phyloP scores from a whole-genome alignment of 352 stramenopile genomes.

The Phytophthora aleatoria region DNA sequence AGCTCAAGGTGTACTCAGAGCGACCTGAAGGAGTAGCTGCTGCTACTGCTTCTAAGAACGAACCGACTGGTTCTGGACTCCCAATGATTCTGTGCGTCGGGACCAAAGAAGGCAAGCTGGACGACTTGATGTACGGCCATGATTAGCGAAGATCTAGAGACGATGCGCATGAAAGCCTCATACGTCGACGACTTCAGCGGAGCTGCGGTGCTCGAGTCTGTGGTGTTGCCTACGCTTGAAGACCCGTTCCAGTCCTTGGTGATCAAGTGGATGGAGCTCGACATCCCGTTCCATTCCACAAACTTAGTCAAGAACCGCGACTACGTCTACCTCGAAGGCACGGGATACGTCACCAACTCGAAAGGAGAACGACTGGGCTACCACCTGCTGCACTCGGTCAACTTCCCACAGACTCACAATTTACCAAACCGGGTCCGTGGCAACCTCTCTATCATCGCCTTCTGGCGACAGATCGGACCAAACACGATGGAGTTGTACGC shows the following conservation, averaged over 20 bases:
- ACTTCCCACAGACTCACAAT: conserved; percentile 44
- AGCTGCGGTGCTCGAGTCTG: conserved; percentile 26
- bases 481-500: conserved; percentile 48
- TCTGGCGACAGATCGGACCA: conserved; percentile 38
- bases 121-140: conserved; percentile 40
- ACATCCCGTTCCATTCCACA: conserved; percentile 31
- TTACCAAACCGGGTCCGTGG: conserved; percentile 41
- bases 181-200: conserved; percentile 46
- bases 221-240: conserved; percentile 47
- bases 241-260: conserved; percentile 45
- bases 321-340: conserved; percentile 65
- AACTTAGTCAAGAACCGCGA: conserved; percentile 56
- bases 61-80: conserved; percentile 18
- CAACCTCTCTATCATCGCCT: conserved; percentile 51
- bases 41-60: not conserved
- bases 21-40: conserved; percentile 4
- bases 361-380: conserved; percentile 40
- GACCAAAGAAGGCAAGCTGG: conserved; percentile 34
- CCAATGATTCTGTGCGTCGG: conserved; percentile 51
- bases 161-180: conserved; percentile 37
- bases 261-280: conserved; percentile 42
- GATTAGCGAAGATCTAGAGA: conserved; percentile 31
- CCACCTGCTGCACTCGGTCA: conserved; percentile 40
- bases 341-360: conserved; percentile 20
- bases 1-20: conserved; percentile 31